These are phyloP conservation scores for Lathyrus tuberosus DNA, from an alignment of 306 rosid genomes.

Conservation along the genomic window DNA sequence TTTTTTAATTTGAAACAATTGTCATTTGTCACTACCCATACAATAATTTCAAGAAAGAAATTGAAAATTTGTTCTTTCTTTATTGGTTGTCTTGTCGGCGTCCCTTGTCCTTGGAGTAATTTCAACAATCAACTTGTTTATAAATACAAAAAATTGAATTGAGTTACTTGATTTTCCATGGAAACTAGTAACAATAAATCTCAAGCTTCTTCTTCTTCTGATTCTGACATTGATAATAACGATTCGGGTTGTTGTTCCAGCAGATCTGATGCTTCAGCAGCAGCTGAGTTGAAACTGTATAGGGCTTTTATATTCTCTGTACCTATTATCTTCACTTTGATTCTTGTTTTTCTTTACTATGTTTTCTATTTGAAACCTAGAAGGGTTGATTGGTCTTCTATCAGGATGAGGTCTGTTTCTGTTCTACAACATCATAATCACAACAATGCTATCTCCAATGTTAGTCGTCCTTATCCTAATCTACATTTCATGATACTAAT, in stretches of 20 bases:
- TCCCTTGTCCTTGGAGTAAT: no score
- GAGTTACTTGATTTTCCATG: background rate
- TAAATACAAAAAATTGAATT: no score
- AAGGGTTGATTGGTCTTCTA: constrained; percentile 63
- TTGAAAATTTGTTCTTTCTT: no score
- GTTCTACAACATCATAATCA: constrained; percentile 10
- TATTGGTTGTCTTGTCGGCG: no score
- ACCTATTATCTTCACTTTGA: constrained; percentile 67
- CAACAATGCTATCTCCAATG: constrained; percentile 43
- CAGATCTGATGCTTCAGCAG: constrained; percentile 35
- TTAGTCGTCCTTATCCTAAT: constrained; percentile 45
- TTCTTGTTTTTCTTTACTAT: constrained; percentile 68
- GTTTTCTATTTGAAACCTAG: constrained; percentile 76
- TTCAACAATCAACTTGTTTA: no score
- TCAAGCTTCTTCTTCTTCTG: constrained; percentile 22
- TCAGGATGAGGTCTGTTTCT: constrained; percentile 44
- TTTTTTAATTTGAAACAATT: no score
- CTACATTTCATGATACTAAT: background rate
- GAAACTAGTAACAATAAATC: constrained; percentile 7
- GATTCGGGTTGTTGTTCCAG: constrained; percentile 30
- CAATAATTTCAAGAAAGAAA: no score
- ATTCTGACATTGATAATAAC: constrained; percentile 12
- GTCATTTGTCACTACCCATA: no score
- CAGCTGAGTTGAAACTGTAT: constrained; percentile 53
- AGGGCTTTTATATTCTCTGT: constrained; percentile 67